Evolutionary conservation across 108 stramenopile species (phyloP), one percentile per base, ranked within the genome.

Genomic region (Asterionellopsis glacialis): DNA sequence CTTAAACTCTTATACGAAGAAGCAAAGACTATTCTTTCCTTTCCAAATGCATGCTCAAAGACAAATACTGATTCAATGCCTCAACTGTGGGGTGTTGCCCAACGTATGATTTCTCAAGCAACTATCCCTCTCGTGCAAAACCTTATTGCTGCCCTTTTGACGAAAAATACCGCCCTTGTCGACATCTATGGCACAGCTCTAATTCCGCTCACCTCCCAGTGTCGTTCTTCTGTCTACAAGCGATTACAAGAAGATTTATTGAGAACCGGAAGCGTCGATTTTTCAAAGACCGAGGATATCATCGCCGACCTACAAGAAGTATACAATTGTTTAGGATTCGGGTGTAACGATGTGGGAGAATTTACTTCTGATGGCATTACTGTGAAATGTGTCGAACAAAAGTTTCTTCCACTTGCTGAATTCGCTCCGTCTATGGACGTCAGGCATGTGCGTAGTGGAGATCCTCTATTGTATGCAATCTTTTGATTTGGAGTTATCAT

Each of bases 131-230:
- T 88, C 51, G 63, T 84, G 40, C 91, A 87, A 59, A 74, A 81
- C 73, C 57, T 93, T 59, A 82, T 93, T 59, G 25, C 79, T 53
- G 39, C 73, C 16, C 69, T 82, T 21, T 42, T 74, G 44, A 59
- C 73, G 33, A 55, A 79, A 50, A 65, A 87, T 49, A 28, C 51
- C 13, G 27, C 41, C n/a, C 56, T 55, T 39, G 76, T 83, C 0
- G 41, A 63, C 16, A 55, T 93, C 45, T 90, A 87, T 67, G 69
- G 80, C 18, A 67, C 54, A 48, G 84, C 84, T 24, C 16, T 93
- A 9, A 65, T 93, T 26, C 91, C 91, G 13, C 91, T 90, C 66
- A 61, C 85, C 15, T 74, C 87, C 0, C 83, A 88, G 63, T 93
- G 91, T 53, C 74, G 79, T 13, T 70, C 86, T 24, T 83, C 79